phyloP scores from a whole-genome alignment of 2,329 filamentous ascomycete genomes.

The Venturia carpophila region DNA sequence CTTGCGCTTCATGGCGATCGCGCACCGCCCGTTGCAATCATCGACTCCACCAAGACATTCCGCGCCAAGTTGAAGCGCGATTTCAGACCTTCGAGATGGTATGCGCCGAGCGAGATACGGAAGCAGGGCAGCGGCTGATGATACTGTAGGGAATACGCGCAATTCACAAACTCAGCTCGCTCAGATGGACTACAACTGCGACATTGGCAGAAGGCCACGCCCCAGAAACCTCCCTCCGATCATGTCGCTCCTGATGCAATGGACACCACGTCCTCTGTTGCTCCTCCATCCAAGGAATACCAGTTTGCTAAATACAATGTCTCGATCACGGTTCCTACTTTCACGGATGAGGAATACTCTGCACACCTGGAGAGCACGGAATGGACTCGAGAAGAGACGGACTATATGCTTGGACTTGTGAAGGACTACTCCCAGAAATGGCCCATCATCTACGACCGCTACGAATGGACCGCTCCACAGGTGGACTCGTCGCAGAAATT shows the following conservation, averaged over 20 bases:
- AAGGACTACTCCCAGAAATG: conserved; percentile 80
- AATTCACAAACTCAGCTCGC: conserved; percentile 73
- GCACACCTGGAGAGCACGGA: conserved; percentile 62
- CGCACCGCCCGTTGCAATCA: conserved; percentile 19
- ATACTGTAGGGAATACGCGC: conserved; percentile 55
- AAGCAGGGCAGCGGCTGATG: conserved; percentile 33
- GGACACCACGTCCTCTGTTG: conserved; percentile 20
- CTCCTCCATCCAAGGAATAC: conserved; percentile 41
- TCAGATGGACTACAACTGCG: conserved; percentile 61
- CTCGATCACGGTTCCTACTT: conserved; percentile 66
- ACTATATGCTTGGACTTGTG: conserved; percentile 72
- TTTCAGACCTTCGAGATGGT: conserved; percentile 16
- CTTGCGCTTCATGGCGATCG: conserved; percentile 20
- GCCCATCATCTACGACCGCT: conserved; percentile 87
- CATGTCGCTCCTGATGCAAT: conserved; percentile 28
- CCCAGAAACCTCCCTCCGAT: conserved; percentile 26
- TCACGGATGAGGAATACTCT: conserved; percentile 81
- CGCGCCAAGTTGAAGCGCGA: conserved; percentile 17
- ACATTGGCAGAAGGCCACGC: conserved; percentile 64
- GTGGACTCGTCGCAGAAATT: conserved; percentile 21
- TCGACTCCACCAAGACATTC: conserved; percentile 20
- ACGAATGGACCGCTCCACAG: conserved; percentile 56
- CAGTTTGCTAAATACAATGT: conserved; percentile 84
- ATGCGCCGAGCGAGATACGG: neutral
- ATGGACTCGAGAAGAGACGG: conserved; percentile 90